Evolutionary conservation across 352 stramenopile genomes (phyloP), one percentile per base, ranked within the genome.

Genomic region (Phytophthora litchii): DNA sequence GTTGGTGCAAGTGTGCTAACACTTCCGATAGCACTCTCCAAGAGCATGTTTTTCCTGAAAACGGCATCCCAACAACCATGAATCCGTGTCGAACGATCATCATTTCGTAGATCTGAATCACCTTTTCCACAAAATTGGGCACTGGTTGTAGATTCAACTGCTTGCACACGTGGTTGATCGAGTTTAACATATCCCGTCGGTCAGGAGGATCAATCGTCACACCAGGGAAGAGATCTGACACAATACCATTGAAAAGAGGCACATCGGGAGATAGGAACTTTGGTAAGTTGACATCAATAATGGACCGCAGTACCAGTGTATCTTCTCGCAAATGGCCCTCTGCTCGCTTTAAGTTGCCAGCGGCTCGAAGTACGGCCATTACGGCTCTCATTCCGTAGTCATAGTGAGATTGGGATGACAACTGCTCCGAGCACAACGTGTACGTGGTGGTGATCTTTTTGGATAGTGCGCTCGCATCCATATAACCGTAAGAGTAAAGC

Each of bases 21-120:
- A 95, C 94, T 14, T 96, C 89, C 10, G 89, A 94, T 5, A 98
- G 75, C 19, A 97, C 88, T 42, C 95, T 78, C 75, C 86, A 93
- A 11, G 89, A 95, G 41, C 80, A 89, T 3, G 93, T 98, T 72
- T 98, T 98, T 10, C 94, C 94, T 1, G 91, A 97, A 38, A 96
- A 96, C 6, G 94, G 92, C 82, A 98, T 95, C 8, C 94, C 95
- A 7, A 98, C 94, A 40, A 98, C 81, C 93, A 98, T 98, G 53
- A 98, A 97, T 4, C 95, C 95, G 66, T 98, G 94, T 1, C 95
- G 88, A 27, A 98, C 94, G 44, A 98, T 93, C 80, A 98, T 97
- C 92, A 98, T 98, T 56, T 98, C 94, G 69, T 98, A 98, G 31
- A 98, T 94, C 59, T 98, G 91, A 47, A 98, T 94, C 10, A 97